Evolutionary conservation across 441 rosid species (phyloP), one percentile per base, ranked within the genome.

Genomic region (Eruca vesicaria): DNA sequence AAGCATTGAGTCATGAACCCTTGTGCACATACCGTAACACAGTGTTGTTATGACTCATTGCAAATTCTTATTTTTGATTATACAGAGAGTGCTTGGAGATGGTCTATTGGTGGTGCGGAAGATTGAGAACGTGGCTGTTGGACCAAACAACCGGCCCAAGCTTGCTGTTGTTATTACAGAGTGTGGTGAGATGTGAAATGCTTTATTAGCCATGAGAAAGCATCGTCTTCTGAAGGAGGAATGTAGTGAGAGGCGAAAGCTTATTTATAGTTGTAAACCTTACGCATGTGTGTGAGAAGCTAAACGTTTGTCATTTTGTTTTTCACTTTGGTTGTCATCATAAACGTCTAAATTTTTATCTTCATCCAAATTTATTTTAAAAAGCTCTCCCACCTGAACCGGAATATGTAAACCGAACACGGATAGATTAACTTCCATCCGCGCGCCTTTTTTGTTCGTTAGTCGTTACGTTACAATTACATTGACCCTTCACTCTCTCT

Each of bases 41-140:
- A 69, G 2, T 32, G 7, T 33, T 41, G 45, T 33, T 28, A n/a
- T 48, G 63, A 36, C 58, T 59, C 53, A 65, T 78, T 56, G 41
- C 21, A 78, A 56, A 2, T 63, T 57, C 50, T 63, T 68, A n/a
- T 8, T 50, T 78, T 63, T 48, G 26, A 23, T n/a, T 72, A 72
- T 43, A 63, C 72, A 96, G 97, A 89, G 93, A 77, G 98, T 96
- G 78, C 93, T 96, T 0, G 99, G 98, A 33, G 98, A 96, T 41
- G 96, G 98, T 52, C 90, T 96, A 45, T 72, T 91, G 84, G 97
- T 90, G 15, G 79, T 92, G 66, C 82, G 97, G 78, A 94, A 92
- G 85, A 89, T 94, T 12, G 98, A 94, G 89, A 92, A 92, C 63
- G 98, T 92, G 55, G 99, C 97, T 26, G 81, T 94, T 0, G 97